phyloP scores from a whole-genome alignment of 2,329 filamentous ascomycete species.

The Xylariomycetidae sp. region DNA sequence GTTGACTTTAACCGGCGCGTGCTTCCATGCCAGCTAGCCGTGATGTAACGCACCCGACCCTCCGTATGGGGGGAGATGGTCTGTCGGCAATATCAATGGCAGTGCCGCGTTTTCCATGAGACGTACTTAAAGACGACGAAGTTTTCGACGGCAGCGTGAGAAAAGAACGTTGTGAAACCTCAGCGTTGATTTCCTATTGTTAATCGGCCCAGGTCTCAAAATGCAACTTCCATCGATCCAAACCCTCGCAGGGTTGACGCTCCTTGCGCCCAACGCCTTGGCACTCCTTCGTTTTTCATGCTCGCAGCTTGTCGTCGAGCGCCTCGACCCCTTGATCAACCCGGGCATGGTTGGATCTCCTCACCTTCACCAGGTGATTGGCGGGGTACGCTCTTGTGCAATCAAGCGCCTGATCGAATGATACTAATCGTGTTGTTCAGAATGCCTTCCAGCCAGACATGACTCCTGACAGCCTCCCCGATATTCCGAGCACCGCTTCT shows the following conservation, averaged over 20 bases:
- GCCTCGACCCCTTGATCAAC: conserved; percentile 21
- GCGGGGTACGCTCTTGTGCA: conserved; percentile 15
- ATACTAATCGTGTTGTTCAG: conserved; percentile 4
- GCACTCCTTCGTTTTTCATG: conserved; percentile 22
- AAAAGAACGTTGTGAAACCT: not conserved
- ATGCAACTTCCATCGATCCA: conserved; percentile 8
- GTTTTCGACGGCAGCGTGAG: not conserved
- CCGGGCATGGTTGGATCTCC: conserved; percentile 18
- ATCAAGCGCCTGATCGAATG: not conserved
- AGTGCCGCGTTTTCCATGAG: not conserved
- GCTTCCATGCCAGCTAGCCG: not conserved
- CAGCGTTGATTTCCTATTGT: not conserved
- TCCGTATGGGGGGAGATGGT: not conserved
- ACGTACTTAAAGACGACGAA: not conserved
- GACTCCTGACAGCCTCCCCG: conserved; percentile 16
- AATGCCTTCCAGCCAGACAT: conserved; percentile 29
- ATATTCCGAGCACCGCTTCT: conserved; percentile 25
- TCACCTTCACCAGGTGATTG: conserved; percentile 25
- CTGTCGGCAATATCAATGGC: not conserved
- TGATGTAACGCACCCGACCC: conserved; percentile 1
- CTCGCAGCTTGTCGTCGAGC: conserved; percentile 21
- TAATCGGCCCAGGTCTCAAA: not conserved
- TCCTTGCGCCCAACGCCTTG: conserved; percentile 5
- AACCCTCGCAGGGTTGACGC: conserved; percentile 1
- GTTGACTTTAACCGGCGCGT: conserved; percentile 2